A percentile compares a stretch with the other conserved stretches of the same genome.
phyloP scores from a whole-genome alignment of 345 rosid species.

The thale cress (Arabidopsis thaliana) region TAIR10.1 NC_003070.9:2496001-2496500 shows the following conservation, averaged over 20 bases:
- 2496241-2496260: slow-evolving; percentile 98
- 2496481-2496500: not conserved
- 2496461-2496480: slow-evolving; percentile 29
- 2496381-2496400: slow-evolving; percentile 57
- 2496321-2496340: not conserved
- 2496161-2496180: not conserved
- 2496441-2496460: slow-evolving; percentile 79
- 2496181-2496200: slow-evolving; percentile 10
- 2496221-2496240: slow-evolving; percentile 84
- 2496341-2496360: slow-evolving; percentile 9
- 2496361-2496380: not conserved
- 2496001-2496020: slow-evolving; percentile 84
- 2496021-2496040: slow-evolving; percentile 97
- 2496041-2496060: slow-evolving; percentile 99
- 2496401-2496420: slow-evolving; percentile 94
- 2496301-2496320: slow-evolving; percentile 28
- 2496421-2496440: slow-evolving; percentile 90
- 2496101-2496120: slow-evolving; percentile 14
- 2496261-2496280: slow-evolving; percentile 93
- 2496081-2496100: not conserved
- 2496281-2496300: slow-evolving; percentile 98
- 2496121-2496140: slow-evolving; percentile 9
- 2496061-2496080: slow-evolving; percentile 50
- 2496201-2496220: slow-evolving; percentile 21
- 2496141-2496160: not conserved